Conservation (phyloP, 306 rosid species). For the Lupinus albus region DNA sequence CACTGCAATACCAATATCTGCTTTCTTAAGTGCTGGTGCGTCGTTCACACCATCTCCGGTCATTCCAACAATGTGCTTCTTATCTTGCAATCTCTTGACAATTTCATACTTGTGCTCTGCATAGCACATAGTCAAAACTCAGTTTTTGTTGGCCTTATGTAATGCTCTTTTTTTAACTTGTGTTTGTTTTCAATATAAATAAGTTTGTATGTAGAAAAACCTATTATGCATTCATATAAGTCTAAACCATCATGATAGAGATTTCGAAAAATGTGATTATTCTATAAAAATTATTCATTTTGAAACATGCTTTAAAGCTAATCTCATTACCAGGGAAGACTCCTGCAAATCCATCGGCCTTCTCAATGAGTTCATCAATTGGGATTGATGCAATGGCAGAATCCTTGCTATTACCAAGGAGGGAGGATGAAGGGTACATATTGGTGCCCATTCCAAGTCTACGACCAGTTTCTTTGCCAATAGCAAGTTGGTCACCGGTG, state of each 20-base stretch:
- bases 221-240: not conserved
- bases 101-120: slow-evolving; percentile 94
- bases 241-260: not conserved
- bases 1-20: slow-evolving; percentile 89
- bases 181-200: not conserved
- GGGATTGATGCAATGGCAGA: slow-evolving; percentile 55
- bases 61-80: slow-evolving; percentile 78
- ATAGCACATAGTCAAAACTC: slow-evolving; percentile 15
- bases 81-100: slow-evolving; percentile 77
- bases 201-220: not conserved
- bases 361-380: slow-evolving; percentile 77
- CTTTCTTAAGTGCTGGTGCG: slow-evolving; percentile 85
- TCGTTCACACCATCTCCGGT: slow-evolving; percentile 93
- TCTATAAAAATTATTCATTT: not conserved
- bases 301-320: not conserved
- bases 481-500: slow-evolving; percentile 93
- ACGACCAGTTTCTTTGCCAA: slow-evolving; percentile 87
- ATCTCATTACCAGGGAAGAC: slow-evolving; percentile 82
- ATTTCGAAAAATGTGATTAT: too few relatives aligned
- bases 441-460: slow-evolving; percentile 95
- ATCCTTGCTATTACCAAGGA: slow-evolving; percentile 66
- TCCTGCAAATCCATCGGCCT: slow-evolving; percentile 92
- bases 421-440: slow-evolving; percentile 89
- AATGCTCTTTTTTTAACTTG: too few relatives aligned
- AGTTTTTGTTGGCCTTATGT: not conserved